Evolutionary conservation across 352 stramenopile species (phyloP), one percentile per base, ranked within the genome.

Genomic region (Peronospora belbahrii): DNA sequence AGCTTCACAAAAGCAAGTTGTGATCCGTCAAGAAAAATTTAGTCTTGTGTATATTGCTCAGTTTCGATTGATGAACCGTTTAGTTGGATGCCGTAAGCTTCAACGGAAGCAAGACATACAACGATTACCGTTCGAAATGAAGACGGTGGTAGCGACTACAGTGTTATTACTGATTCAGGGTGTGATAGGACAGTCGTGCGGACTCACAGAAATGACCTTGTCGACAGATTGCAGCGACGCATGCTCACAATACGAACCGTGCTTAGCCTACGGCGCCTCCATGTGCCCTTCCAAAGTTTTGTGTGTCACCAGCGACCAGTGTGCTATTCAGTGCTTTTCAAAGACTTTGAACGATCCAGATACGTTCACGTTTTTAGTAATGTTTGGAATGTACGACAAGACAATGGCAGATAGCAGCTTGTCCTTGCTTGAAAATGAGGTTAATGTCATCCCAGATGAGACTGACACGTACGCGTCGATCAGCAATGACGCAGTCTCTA

Each of bases 351-450:
- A 44, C n/a, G 57, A 78, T 45, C 40, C 54, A 4, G 19, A 47
- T 2, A 56, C 44, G 5, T 82, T 82, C 39, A 74, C 62, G 14
- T 83, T 87, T 45, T 49, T 83, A 27, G 54, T 87, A 13, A 52
- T 56, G n/a, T 83, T 83, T 27, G 72, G 64, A 23, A 38, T 25
- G 6, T 80, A 68, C 61, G 56, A 37, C 10, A 13, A 15, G 11
- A 35, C 11, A 17, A 13, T 9, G 15, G 17, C 30, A 17, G 47
- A 70, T 14, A 42, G 38, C 35, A 48, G 42, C 30, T 18, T 36
- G 20, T 48, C 44, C 14, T 55, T 51, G 6, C 45, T 62, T 4
- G 19, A 50, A 11, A 15, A 52, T 19, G 41, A 60, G 17, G 42
- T 52, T 7, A 25, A 42, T 9, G 44, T 24, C 0, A 28, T 53